Percentiles rank a stretch among this genome's conserved stretches.
phyloP scores from a whole-genome alignment of 208 protist species.

The Leishmania arabica region DNA sequence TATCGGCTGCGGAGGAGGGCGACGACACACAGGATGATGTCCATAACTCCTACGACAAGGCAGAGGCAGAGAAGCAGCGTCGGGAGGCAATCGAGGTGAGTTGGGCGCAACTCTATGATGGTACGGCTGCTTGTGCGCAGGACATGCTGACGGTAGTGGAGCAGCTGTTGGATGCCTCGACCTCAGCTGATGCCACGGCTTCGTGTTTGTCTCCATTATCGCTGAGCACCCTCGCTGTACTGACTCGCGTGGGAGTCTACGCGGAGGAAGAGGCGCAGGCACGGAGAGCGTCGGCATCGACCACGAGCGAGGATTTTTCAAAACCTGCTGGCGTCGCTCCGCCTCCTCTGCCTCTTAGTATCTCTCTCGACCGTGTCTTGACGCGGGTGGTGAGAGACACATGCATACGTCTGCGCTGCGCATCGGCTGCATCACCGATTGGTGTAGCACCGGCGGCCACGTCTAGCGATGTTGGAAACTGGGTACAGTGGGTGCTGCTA shows the following conservation, averaged over 20 bases:
- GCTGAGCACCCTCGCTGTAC: constrained; percentile 13
- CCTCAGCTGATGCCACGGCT: neutral
- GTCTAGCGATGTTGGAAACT: constrained; percentile 16
- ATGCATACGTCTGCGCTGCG: constrained; percentile 8
- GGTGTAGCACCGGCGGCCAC: constrained; percentile 1
- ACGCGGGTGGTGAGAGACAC: constrained; percentile 14
- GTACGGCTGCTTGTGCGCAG: neutral
- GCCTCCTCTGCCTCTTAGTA: neutral
- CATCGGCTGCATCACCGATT: neutral
- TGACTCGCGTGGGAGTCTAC: constrained; percentile 12
- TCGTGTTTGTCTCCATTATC: constrained; percentile 9
- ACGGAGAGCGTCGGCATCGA: neutral
- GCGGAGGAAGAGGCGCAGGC: constrained; percentile 3
- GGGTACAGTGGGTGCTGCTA: constrained; percentile 38
- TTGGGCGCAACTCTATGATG: constrained; percentile 11
- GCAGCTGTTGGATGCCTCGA: neutral
- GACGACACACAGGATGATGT: neutral
- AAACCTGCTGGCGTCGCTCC: neutral
- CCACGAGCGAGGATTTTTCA: neutral
- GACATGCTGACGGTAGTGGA: constrained; percentile 2
- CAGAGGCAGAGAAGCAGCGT: constrained; percentile 1
- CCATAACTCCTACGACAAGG: neutral
- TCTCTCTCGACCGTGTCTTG: constrained; percentile 10
- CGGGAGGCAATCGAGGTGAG: constrained; percentile 7
- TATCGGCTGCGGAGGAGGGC: neutral